Evolutionary conservation across 73 alveolate genomes (phyloP), one percentile per base, ranked within the genome.

Genomic region (Paraurostyla sp.): DNA sequence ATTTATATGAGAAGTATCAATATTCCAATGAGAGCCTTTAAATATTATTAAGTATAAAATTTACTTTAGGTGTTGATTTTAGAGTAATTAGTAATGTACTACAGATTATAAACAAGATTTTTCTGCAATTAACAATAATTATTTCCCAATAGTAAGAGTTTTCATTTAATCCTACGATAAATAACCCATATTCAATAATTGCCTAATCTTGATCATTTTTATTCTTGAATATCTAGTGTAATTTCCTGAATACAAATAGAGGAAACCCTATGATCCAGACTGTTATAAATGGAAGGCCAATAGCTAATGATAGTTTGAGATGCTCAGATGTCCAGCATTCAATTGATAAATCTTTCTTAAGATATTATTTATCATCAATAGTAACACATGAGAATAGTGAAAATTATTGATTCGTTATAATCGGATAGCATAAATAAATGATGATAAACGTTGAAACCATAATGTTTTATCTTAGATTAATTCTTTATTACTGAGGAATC

Each of bases 221-320:
- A 18, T 59, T n/a, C n/a, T n/a, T n/a, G n/a, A n/a, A n/a, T n/a
- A n/a, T 58, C 25, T 11, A 23, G 32, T 15, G 50, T n/a, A 78
- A 36, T n/a, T 30, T 11, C 29, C 40, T 15, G 32, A 76, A 76
- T 0, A 65, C 57, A 22, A 57, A 4, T 29, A 78, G 3, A 23
- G 91, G 91, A 35, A 78, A 20, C 29, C 83, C 85, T 0, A 88
- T 20, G 16, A 60, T 60, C 94, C 94, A 88, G 48, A 88, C 36
- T 27, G 57, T 32, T n/a, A 88, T n/a, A 0, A 88, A 35, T 25
- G 94, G 94, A 40, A 88, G 0, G 6, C 87, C 86, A 0, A 59
- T 18, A 11, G 16, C 1, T 20, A 43, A n/a, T 13, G 51, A 33
- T 32, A 32, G 18, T 43, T 59, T 4, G 30, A 41, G 0, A 78